Base-by-base conservation (phyloP, 345 rosid genomes). In the Balakata baccata region DNA sequence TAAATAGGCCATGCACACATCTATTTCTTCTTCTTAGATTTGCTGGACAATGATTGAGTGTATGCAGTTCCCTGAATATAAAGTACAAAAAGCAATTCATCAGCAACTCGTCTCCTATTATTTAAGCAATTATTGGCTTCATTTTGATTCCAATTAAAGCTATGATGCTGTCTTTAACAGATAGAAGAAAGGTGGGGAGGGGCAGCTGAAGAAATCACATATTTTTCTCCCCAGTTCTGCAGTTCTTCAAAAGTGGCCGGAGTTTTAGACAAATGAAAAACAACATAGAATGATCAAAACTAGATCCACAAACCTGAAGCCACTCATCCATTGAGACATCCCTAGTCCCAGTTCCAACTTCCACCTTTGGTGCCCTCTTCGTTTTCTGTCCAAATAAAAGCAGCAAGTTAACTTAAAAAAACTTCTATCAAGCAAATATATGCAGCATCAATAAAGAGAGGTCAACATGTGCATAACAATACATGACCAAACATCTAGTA, bases 261-360 rank as follows among this genome's bases (percentile, higher is more conserved):
- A 54, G 25, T 73, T 34, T 46, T 37, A 7, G 46, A 11, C 22
- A 52, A 70, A 64, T 39, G 74, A 75, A 34, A 1, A 17, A 17
- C 25, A 9, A 17, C 45, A 60, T n/a, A 16, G 7, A 20, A 64
- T 3, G 34, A 57, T 45, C 52, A 62, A 68, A 61, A 8, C 3
- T 3, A 75, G 69, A 68, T 38, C 22, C 45, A 74, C 78, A 69
- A 6, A 89, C 99, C 98, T 95, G 86, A 61, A 95, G 96, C 99
- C 99, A 95, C 76, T 95, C 99, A 71, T 95, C 97, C 86, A 82
- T 77, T 0, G 94, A 88, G 53, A 86, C 87, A 86, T 92, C 96
- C 25, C 83, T 86, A 57, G 84, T 69, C 52, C 84, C 79, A 3
- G 97, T 91, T 79, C 98, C 98, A 60, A 89, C 92, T 87, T 90